A percentile compares a stretch with the other conserved stretches of the same genome.
Evolutionary conservation across 306 rosid genomes (phyloP).

Genomic region (Prunus fruticosa): DNA sequence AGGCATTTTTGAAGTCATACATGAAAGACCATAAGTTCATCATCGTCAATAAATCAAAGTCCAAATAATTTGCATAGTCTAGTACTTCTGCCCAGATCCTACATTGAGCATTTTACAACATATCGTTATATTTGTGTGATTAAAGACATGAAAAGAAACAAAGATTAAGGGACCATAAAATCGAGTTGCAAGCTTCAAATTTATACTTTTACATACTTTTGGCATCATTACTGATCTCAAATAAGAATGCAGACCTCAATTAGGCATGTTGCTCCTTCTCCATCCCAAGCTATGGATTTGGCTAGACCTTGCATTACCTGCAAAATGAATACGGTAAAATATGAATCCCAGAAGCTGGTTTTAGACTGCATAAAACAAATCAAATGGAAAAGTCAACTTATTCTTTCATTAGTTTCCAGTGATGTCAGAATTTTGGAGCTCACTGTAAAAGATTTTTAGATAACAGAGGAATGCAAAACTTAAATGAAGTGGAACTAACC

Average conservation of each 20-base stretch:
- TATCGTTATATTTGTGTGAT: background rate
- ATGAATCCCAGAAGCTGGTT: background rate
- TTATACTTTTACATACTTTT: background rate
- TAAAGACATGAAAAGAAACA: background rate
- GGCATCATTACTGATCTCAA: background rate
- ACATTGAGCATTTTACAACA: background rate
- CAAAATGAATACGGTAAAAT: slow-evolving; percentile 19
- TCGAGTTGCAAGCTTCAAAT: background rate
- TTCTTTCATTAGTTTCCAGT: background rate
- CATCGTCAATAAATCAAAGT: background rate
- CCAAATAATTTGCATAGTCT: background rate
- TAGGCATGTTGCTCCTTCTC: slow-evolving; percentile 98
- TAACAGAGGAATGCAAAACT: background rate
- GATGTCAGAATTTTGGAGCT: background rate
- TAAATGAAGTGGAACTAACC: slow-evolving; percentile 38
- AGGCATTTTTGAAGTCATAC: background rate
- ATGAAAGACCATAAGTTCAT: background rate
- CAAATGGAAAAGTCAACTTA: background rate
- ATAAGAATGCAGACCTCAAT: slow-evolving; percentile 64
- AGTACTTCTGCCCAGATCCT: background rate
- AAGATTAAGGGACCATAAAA: background rate
- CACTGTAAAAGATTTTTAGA: background rate
- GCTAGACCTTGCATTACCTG: slow-evolving; percentile 99
- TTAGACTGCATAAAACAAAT: background rate
- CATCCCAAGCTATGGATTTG: slow-evolving; percentile 96